Percentiles rank a stretch among this genome's conserved stretches.
These are phyloP conservation scores for Protomyces arabidopsidicola DNA, from an alignment of 1,139 yeast species.

Conservation along the genomic window DNA sequence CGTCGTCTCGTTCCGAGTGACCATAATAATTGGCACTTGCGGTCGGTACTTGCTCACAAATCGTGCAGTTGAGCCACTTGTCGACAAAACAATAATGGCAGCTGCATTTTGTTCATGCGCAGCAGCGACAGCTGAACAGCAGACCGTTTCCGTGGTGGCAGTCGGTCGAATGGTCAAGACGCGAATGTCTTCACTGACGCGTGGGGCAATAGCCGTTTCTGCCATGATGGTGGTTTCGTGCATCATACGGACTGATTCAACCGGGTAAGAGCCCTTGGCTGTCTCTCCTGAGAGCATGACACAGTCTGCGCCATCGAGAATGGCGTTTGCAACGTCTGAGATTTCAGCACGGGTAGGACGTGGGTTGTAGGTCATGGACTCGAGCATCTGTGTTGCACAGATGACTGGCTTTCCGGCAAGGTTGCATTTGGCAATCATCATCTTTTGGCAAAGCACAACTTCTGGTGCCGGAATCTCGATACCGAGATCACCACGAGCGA, in stretches of 20 bases:
- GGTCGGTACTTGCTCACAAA: constrained; percentile 97
- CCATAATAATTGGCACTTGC: constrained; percentile 94
- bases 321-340: constrained; percentile 98
- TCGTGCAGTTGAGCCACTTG: constrained; percentile 87
- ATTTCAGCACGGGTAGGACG: constrained; percentile 99
- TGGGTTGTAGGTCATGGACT: constrained; percentile 99
- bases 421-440: constrained; percentile 97
- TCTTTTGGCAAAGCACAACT: constrained; percentile 98
- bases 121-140: constrained; percentile 94
- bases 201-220: constrained; percentile 84
- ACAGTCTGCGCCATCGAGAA: constrained; percentile 98
- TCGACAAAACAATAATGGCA: constrained; percentile 93
- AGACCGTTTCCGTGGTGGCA: constrained; percentile 92
- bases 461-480: constrained; percentile 99
- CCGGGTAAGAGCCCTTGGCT: constrained; percentile 98
- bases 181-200: constrained; percentile 78
- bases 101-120: constrained; percentile 93
- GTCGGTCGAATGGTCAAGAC: constrained; percentile 82
- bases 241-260: constrained; percentile 97
- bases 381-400: constrained; percentile 99
- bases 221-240: constrained; percentile 95
- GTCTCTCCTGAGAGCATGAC: constrained; percentile 96
- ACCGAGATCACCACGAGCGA: constrained; percentile 99
- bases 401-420: constrained; percentile 99
- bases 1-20: constrained; percentile 87